Conservation (phyloP, 306 rosid genomes). For the Gynostemma pentaphyllum region DNA sequence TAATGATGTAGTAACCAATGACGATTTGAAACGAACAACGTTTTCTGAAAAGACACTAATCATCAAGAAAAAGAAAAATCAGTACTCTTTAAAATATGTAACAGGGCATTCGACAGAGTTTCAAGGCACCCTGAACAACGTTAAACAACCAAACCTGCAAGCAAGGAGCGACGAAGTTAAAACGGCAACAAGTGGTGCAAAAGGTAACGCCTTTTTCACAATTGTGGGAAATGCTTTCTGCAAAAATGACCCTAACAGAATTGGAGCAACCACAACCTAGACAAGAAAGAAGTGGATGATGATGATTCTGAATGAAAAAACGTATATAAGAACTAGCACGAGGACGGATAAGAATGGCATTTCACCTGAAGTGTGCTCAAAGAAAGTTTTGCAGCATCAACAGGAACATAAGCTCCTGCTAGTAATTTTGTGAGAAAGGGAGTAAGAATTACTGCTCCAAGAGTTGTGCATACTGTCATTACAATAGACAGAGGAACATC, state of each 20-base stretch:
- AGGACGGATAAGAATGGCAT: background rate
- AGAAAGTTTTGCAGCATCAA: constrained; percentile 29
- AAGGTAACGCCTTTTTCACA: constrained; percentile 21
- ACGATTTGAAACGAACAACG: constrained; percentile 17
- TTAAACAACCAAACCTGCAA: constrained; percentile 22
- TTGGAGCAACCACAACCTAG: constrained; percentile 34
- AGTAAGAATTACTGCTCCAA: constrained; percentile 30
- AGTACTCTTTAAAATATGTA: background rate
- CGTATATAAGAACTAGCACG: background rate
- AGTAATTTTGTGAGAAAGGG: constrained; percentile 27
- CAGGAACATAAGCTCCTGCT: constrained; percentile 28
- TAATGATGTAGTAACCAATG: constrained; percentile 16
- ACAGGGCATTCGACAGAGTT: background rate
- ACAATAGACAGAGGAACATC: constrained; percentile 39
- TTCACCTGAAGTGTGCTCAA: constrained; percentile 34
- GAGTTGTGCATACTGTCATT: constrained; percentile 35
- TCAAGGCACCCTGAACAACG: background rate
- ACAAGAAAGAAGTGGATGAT: background rate
- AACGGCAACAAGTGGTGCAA: constrained; percentile 33
- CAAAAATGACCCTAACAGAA: constrained; percentile 25
- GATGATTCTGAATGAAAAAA: background rate
- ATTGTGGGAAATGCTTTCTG: constrained; percentile 25
- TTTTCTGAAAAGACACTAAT: constrained; percentile 34
- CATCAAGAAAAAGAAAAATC: constrained; percentile 2
- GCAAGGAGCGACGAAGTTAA: constrained; percentile 32